Evolutionary conservation across 371 early-diverging fungal species (phyloP).

Genomic region (Lichtheimia ornata): DNA sequence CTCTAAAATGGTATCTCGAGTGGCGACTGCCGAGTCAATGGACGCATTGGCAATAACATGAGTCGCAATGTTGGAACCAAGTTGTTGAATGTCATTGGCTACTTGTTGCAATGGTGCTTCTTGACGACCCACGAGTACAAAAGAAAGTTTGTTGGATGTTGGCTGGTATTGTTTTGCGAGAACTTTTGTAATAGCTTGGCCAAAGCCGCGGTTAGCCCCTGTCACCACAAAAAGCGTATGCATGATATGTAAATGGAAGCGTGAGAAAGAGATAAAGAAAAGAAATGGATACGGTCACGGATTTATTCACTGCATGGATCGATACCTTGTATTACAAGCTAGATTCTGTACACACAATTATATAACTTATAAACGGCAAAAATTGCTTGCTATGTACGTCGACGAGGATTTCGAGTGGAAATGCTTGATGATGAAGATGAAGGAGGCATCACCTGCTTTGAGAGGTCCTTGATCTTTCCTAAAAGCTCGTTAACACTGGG

Average conservation of each 20-base stretch:
- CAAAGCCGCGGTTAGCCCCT: constrained; percentile 86
- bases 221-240: constrained; percentile 68
- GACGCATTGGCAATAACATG: constrained; percentile 21
- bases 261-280: neutral
- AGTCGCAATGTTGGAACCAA: neutral
- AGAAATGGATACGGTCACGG: no score
- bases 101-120: constrained; percentile 19
- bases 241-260: neutral
- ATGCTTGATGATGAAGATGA: neutral
- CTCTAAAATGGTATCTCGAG: neutral
- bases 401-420: neutral
- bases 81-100: constrained; percentile 11
- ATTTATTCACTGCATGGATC: no score
- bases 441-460: constrained; percentile 11
- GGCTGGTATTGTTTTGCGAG: constrained; percentile 14
- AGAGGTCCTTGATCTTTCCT: constrained; percentile 3
- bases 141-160: constrained; percentile 26
- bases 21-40: neutral
- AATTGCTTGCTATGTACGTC: no score
- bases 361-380: no score
- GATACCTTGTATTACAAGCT: no score
- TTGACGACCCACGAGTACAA: constrained; percentile 63
- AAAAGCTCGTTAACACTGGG: constrained; percentile 12
- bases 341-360: no score
- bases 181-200: constrained; percentile 60